Conservation (phyloP, 1,284 basidiomycete species). For the Baeospora myosura region DNA sequence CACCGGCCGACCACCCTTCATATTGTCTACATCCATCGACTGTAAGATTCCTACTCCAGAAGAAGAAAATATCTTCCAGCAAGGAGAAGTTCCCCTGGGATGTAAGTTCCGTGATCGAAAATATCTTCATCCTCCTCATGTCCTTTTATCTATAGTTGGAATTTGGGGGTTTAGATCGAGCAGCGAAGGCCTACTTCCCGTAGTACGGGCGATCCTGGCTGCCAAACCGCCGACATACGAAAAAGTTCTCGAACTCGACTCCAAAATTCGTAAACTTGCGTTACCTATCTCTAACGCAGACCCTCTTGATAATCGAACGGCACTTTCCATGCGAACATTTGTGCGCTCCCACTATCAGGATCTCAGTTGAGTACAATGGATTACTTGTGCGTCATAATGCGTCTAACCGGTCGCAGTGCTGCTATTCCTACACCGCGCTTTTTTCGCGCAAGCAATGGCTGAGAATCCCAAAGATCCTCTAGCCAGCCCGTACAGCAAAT, state of each 20-base stretch:
- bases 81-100: constrained; percentile 34
- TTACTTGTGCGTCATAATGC: neutral
- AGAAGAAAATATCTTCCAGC: constrained; percentile 35
- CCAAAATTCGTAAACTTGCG: constrained; percentile 32
- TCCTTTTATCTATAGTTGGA: constrained; percentile 28
- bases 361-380: constrained; percentile 25
- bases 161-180: constrained; percentile 38
- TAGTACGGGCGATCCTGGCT: constrained; percentile 33
- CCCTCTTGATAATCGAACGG: constrained; percentile 22
- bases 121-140: constrained; percentile 2
- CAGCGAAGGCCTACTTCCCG: constrained; percentile 34
- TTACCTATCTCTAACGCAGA: constrained; percentile 19
- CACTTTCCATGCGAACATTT: constrained; percentile 36
- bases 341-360: constrained; percentile 40
- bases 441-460: constrained; percentile 40
- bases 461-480: constrained; percentile 35
- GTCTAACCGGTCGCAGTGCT: constrained; percentile 26
- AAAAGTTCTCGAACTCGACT: constrained; percentile 35
- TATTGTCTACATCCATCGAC: constrained; percentile 32
- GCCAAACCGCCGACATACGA: constrained; percentile 39
- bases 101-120: constrained; percentile 36
- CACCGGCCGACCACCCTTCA: constrained; percentile 41
- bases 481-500: constrained; percentile 32
- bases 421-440: constrained; percentile 40
- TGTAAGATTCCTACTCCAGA: constrained; percentile 36